Evolutionary conservation across 257 asterid species (phyloP).

Genomic region (Gentiana macrophylla): DNA sequence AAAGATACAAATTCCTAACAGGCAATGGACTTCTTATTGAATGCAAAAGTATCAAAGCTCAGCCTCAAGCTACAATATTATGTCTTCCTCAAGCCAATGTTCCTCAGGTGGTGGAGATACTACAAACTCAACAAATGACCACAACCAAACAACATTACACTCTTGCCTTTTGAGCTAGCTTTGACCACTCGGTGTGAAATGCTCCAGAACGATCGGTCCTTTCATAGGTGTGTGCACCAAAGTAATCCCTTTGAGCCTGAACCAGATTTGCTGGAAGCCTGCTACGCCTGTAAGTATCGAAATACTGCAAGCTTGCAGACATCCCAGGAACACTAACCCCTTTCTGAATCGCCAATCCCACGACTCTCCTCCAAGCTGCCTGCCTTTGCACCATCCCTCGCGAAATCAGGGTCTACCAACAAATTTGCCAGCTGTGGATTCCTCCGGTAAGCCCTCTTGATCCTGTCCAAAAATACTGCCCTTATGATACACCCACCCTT

Average conservation of each 20-base stretch:
- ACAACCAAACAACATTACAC: conserved; percentile 26
- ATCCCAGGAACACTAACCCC: conserved; percentile 84
- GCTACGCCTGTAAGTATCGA: conserved; percentile 74
- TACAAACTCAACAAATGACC: conserved; percentile 17
- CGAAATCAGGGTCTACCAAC: conserved; percentile 81
- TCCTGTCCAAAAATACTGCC: conserved; percentile 91
- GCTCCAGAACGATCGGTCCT: conserved; percentile 62
- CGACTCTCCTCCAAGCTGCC: conserved; percentile 90
- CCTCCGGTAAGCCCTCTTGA: conserved; percentile 83
- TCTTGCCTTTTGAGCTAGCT: conserved; percentile 61
- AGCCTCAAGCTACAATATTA: conserved; percentile 17
- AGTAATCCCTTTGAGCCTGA: conserved; percentile 94
- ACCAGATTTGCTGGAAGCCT: conserved; percentile 90
- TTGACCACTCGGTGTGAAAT: conserved; percentile 89
- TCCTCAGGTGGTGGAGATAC: conserved; percentile 26
- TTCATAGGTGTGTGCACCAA: conserved; percentile 93
- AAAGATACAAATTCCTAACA: conserved; percentile 2
- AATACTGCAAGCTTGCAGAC: conserved; percentile 88
- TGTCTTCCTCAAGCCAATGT: conserved; percentile 18
- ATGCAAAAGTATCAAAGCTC: conserved; percentile 29
- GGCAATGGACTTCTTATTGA: conserved; percentile 31
- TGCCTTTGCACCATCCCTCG: conserved; percentile 95
- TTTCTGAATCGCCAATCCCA: conserved; percentile 56
- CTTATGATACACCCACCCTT: conserved; percentile 93
- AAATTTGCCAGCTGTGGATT: conserved; percentile 62